Evolutionary conservation across 768 basidiomycete species (phyloP), one percentile per base, ranked within the genome.

Genomic region (Mycena albidolilacea): DNA sequence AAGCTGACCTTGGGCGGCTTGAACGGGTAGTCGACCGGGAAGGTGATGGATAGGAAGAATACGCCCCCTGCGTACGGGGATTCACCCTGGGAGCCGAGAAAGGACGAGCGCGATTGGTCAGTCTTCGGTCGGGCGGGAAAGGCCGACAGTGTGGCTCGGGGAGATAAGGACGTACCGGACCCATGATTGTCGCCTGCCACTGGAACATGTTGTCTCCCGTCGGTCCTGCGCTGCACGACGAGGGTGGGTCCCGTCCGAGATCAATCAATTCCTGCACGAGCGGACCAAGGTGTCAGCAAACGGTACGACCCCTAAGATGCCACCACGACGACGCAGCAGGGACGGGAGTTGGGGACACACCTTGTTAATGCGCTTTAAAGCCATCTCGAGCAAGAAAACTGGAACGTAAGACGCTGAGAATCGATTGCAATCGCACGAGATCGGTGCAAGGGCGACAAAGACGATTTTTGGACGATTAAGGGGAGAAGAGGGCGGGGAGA

Each of bases 181-280:
- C 97, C 97, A 99, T 99, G 83, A 99, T 99, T 77, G 97, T 98
- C 73, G 97, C 97, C 83, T 98, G 97, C 97, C 97, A 98, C 82
- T 96, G 92, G 89, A 98, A 99, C 92, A 99, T 93, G 85, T 98
- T 97, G 82, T 99, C 97, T 65, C 96, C 96, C 72, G 94, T 96
- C 55, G 98, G 98, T 65, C 98, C 98, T 78, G 98, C 98, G 79
- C 96, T 97, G 93, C 98, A 99, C 69, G 98, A 99, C 66, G 97
- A 97, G 78, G 98, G 98, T 83, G 98, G 98, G 88, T 99, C 98
- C 81, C 97, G 97, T 67, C 97, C 97, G 84, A 99, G 97, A 88
- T 99, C 98, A 84, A 95, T 89, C 89, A 99, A 91, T 92, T 99
- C 98, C 98, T 99, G 79, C 59, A 81, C 37, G 64, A 59, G 65